Conservation (phyloP, 306 rosid species). For the Vigna trinervia region DNA sequence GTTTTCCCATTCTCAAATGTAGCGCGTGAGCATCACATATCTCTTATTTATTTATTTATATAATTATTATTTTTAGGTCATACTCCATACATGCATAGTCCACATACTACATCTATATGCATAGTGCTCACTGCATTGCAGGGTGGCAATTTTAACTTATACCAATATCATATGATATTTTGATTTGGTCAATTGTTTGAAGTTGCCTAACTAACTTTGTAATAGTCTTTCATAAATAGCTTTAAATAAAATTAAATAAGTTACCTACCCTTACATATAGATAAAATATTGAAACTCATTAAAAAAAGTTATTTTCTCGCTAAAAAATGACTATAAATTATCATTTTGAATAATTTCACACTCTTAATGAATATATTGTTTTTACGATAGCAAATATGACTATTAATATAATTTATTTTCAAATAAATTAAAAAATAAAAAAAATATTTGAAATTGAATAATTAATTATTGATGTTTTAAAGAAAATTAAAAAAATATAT, state of each 20-base stretch:
- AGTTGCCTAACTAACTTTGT: background rate
- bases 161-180: background rate
- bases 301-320: no score
- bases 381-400: no score
- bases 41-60: background rate
- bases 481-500: no score
- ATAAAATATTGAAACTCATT: no score
- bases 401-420: no score
- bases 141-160: background rate
- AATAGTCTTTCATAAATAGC: background rate
- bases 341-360: no score
- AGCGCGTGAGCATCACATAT: conserved; percentile 8
- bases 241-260: background rate
- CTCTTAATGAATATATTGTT: no score
- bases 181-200: background rate
- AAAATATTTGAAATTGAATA: no score
- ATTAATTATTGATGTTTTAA: no score
- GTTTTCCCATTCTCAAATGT: conserved; percentile 15
- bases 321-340: no score
- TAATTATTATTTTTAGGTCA: background rate
- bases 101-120: background rate
- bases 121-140: background rate
- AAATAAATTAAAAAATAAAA: no score
- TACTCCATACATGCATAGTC: background rate
- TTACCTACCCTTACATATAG: no score